Evolutionary conservation across 768 basidiomycete species (phyloP), one percentile per base, ranked within the genome.

Genomic region (Tephrocybe rancida): DNA sequence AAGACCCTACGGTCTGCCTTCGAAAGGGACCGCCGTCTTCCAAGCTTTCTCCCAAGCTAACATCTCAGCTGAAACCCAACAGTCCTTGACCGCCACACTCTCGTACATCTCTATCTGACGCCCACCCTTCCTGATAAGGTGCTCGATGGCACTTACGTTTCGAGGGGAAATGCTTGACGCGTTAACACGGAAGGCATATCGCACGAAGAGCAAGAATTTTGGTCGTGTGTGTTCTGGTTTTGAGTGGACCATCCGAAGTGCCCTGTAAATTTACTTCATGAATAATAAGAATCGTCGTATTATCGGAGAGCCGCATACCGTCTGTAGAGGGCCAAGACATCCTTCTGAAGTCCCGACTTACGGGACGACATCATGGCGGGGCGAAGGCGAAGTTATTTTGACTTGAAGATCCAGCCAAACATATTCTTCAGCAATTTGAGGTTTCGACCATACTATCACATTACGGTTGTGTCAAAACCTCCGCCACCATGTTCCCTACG

Each of bases 51-150:
- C 78, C 92, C 91, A 92, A 44, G 77, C 72, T 38, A 72, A 60
- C 89, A 92, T 92, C 39, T 82, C 82, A 47, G 75, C 73, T 11
- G 87, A 90, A 25, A 92, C 81, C 73, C 82, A 86, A 62, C 88
- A 90, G 63, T 92, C 86, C 59, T 75, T 87, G 49, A 92, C 87
- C 3, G 78, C 78, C 5, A 74, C 63, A 49, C 79, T 80, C 69
- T 90, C 87, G 59, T 84, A 90, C 68, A 78, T 75, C 61, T 90
- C 88, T 34, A 92, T 61, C 59, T 90, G 88, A 56, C 84, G 75
- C 44, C 61, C 68, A 2, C 88, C 88, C 49, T 81, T 82, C 42
- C 91, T 80, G n/a, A 94, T 64, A 29, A 92, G 73, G 65, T 92
- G 86, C 60, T 94, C 91, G 32, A 93, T 80, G 8, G 81, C 81